Evolutionary conservation across 2,329 filamentous ascomycete genomes (phyloP), one percentile per base, ranked within the genome.

Genomic region (Penicillium janthinellum): DNA sequence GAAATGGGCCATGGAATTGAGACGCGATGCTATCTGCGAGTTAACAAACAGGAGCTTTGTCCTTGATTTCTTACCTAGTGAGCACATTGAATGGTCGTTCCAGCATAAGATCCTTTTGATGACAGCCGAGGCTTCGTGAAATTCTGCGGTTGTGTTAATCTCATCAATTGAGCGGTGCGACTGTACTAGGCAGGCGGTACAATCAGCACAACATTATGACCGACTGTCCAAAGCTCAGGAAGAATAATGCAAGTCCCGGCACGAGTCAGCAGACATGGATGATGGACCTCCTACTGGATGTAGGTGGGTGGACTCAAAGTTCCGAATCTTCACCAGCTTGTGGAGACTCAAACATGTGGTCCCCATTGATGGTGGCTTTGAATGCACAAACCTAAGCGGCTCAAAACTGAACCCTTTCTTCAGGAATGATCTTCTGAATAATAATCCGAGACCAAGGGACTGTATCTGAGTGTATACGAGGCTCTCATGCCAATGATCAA

Each of bases 361-460:
- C 31, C 31, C 8, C 31, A 17, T 20, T 49, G 28, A 17, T 35
- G 28, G 6, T 6, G 22, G 11, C n/a, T 47, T 22, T 20, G 2
- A 20, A 49, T 47, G 47, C 47, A 49, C 47, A 49, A 49, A 22
- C 47, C 31, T 35, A 49, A 49, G 47, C 28, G 47, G 47, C 47
- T 20, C 47, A 15, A 31, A 12, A 22, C 39, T 28, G 42, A 25
- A 47, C 4, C 25, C 44, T 47, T 3, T 45, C 22, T 45, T 17
- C 38, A 28, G 28, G 12, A 47, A 47, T 28, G 22, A 17, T 31
- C 44, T 47, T 5, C 25, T 11, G 6, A 8, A 47, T 45, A 7
- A 45, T 31, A 28, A n/a, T 47, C 15, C 7, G 15, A 31, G 6
- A 31, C n/a, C 14, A 14, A 25, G 20, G 17, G 15, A 28, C 22